Evolutionary conservation across 805 yeast genomes (phyloP), one percentile per base, ranked within the genome.

Genomic region (Candida arabinofermentans): DNA sequence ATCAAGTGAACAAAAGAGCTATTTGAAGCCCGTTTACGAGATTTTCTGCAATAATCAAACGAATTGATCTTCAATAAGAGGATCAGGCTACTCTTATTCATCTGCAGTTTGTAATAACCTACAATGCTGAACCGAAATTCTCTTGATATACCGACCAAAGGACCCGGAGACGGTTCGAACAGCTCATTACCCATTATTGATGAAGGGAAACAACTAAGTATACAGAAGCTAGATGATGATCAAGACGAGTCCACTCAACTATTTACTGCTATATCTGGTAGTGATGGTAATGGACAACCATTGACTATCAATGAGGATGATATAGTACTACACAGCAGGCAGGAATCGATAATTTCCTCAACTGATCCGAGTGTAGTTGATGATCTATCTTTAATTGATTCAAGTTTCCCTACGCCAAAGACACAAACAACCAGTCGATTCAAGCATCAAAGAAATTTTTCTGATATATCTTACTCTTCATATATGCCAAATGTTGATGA

Each of bases 401-500:
- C 32, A 10, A 40, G 24, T 24, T 36, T 36, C 8, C 24, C 43
- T 9, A 30, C 40, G 9, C 30, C 43, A 12, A 33, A 38, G 18
- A 30, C 42, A 5, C 44, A 30, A 18, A 42, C 27, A n/a, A 22
- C 18, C 7, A 22, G 39, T 5, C 31, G 37, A 27, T 39, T 40
- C 22, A 42, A 31, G 27, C 60, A 55, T 34, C 42, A 44, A 23
- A 41, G 61, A 27, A 50, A 53, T 23, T 37, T 38, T 29, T 59
- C 64, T 12, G 55, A 49, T 10, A 46, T 61, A 7, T 53, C 63
- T 6, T 47, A 49, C 16, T 54, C 59, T 8, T 50, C 59, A 9
- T 40, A 56, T 42, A 12, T 17, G 52, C 66, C 29, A 49, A 58
- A 62, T 36, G 44, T 64, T 24, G 72, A 69, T 39, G 70, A 67